phyloP scores from a whole-genome alignment of 192 early-diverging fungal genomes.

The Dimargaris cristalligena region DNA sequence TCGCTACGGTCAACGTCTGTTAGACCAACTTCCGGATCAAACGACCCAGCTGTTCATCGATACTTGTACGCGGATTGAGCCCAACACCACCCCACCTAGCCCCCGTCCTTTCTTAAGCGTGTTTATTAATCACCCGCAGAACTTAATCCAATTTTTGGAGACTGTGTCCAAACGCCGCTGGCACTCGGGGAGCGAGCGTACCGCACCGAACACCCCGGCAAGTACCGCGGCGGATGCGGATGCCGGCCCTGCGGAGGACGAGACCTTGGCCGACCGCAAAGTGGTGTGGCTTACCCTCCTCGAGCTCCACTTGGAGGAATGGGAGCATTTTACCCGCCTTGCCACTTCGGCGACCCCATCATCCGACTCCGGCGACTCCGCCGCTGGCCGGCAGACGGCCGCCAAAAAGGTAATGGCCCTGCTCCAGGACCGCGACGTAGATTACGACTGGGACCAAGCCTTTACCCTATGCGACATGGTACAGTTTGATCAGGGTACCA shows the following conservation, averaged over 20 bases:
- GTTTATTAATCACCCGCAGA: conserved; percentile 70
- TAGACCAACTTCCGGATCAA: conserved; percentile 32
- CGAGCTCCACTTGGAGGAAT: conserved; percentile 64
- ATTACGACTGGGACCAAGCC: conserved; percentile 82
- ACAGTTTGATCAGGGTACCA: conserved; percentile 66
- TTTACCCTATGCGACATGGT: conserved; percentile 77
- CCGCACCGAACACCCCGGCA: too few species aligned
- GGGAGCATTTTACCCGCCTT: conserved; percentile 11
- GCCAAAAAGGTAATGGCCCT: conserved; percentile 50
- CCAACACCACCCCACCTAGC: conserved; percentile 10
- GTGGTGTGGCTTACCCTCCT: conserved; percentile 82
- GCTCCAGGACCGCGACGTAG: conserved; percentile 45
- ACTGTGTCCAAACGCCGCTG: conserved; percentile 62
- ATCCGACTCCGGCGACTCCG: not conserved
- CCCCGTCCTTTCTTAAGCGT: conserved; percentile 69
- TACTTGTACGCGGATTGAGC: conserved; percentile 21
- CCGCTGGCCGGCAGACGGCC: conserved; percentile 7
- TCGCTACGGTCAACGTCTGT: conserved; percentile 36
- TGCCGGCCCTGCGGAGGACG: conserved; percentile 14
- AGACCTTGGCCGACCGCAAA: conserved; percentile 45
- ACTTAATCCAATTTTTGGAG: conserved; percentile 72
- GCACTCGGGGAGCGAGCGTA: too few species aligned
- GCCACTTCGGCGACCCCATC: too few species aligned
- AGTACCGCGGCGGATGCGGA: conserved; percentile 13
- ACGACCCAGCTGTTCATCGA: conserved; percentile 39